Conservation (phyloP, 192 early-diverging fungal species). For the Mycoemilia scoparia region DNA sequence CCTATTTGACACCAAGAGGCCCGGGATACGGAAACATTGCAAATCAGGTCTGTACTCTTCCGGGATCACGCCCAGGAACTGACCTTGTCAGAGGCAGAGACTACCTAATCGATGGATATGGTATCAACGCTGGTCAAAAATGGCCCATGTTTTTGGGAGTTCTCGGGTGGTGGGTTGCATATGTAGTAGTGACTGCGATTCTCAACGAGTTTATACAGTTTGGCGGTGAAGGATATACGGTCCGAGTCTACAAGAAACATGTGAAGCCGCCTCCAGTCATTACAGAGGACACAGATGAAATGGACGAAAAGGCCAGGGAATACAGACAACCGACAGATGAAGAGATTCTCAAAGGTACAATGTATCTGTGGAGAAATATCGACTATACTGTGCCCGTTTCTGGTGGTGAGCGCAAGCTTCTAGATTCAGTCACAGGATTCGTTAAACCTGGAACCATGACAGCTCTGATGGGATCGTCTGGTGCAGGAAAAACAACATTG, state of each 20-base stretch:
- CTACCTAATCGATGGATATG: conserved; percentile 25
- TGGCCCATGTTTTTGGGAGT: conserved; percentile 32
- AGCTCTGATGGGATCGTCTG: conserved; percentile 62
- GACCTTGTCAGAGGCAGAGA: conserved; percentile 27
- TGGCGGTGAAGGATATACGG: conserved; percentile 11
- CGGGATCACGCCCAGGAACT: conserved; percentile 26
- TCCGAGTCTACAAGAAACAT: conserved; percentile 15
- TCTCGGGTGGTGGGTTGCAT: conserved; percentile 1
- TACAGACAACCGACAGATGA: conserved; percentile 6
- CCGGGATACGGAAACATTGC: conserved; percentile 14
- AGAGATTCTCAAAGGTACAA: conserved; percentile 24
- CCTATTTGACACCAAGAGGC: conserved; percentile 10
- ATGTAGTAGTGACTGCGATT: neutral
- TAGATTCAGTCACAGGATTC: conserved; percentile 45
- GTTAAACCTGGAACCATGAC: conserved; percentile 58
- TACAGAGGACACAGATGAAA: conserved; percentile 4
- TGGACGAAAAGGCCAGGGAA: conserved; percentile 2
- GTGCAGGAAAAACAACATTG: conserved; percentile 74
- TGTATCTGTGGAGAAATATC: conserved; percentile 44
- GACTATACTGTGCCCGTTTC: conserved; percentile 51
- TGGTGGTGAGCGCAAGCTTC: conserved; percentile 39
- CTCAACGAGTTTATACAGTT: conserved; percentile 34
- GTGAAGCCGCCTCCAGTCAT: no score
- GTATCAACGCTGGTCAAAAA: conserved; percentile 25
- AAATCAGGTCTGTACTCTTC: conserved; percentile 32